Evolutionary conservation across 2,329 filamentous ascomycete genomes (phyloP).

Genomic region (Mariannaea sp.): DNA sequence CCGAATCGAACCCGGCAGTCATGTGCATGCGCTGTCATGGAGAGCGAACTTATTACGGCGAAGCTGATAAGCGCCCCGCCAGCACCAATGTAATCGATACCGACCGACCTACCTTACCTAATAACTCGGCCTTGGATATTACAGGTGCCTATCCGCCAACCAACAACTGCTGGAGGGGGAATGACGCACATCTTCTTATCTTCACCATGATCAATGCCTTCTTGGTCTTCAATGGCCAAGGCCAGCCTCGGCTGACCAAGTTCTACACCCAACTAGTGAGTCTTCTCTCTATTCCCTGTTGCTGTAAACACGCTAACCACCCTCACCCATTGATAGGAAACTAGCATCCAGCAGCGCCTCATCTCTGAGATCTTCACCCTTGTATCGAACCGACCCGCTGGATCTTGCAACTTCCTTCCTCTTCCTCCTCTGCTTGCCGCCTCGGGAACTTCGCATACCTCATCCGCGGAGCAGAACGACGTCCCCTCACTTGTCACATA

Average conservation of each 20-base stretch:
- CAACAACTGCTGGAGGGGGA: constrained; percentile 1
- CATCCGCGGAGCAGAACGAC: constrained; percentile 76
- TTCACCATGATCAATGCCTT: constrained; percentile 93
- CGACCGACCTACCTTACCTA: background rate
- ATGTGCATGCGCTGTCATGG: constrained; percentile 23
- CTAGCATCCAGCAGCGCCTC: constrained; percentile 92
- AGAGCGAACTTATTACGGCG: too few species aligned
- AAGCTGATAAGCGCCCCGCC: constrained; percentile 27
- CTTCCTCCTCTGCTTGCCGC: constrained; percentile 68
- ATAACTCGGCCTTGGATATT: background rate
- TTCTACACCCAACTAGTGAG: constrained; percentile 95
- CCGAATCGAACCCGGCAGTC: constrained; percentile 10
- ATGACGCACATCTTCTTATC: constrained; percentile 27
- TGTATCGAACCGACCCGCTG: constrained; percentile 87
- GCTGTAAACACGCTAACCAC: constrained; percentile 12
- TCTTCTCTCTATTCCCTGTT: background rate
- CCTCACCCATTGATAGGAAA: constrained; percentile 67
- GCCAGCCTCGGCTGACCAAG: constrained; percentile 94
- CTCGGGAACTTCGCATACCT: constrained; percentile 67
- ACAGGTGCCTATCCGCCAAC: too few species aligned
- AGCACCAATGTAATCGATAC: constrained; percentile 18
- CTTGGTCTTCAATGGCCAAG: constrained; percentile 97
- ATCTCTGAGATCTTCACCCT: constrained; percentile 98
- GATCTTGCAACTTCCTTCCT: constrained; percentile 96
- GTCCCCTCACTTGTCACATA: constrained; percentile 95